These are phyloP conservation scores for Lotus japonicus DNA, from an alignment of 306 rosid genomes.

Conservation along the genomic window DNA sequence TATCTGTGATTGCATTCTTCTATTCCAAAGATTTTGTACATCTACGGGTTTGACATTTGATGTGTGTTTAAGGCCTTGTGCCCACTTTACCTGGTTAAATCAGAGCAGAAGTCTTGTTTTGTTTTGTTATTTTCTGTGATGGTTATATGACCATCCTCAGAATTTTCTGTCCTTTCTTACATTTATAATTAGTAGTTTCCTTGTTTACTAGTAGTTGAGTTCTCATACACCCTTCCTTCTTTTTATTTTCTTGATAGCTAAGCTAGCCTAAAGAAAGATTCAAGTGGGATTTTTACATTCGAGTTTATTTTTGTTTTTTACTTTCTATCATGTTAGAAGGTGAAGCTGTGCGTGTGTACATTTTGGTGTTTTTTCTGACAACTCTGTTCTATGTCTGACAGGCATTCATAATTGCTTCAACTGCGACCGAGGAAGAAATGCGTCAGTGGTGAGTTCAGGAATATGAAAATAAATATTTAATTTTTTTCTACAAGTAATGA, in stretches of 20 bases:
- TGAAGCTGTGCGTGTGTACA: not conserved
- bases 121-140: not conserved
- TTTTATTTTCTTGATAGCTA: slow-evolving; percentile 1
- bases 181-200: not conserved
- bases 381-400: slow-evolving; percentile 27
- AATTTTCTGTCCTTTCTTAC: not conserved
- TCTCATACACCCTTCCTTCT: not conserved
- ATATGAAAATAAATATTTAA: not conserved
- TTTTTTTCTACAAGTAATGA: not conserved
- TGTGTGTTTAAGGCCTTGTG: slow-evolving; percentile 9
- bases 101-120: not conserved
- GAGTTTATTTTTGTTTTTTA: slow-evolving; percentile 3
- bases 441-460: slow-evolving; percentile 62
- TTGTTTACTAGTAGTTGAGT: not conserved
- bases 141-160: not conserved
- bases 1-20: not conserved
- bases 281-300: not conserved
- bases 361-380: not conserved
- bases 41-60: not conserved
- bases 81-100: not conserved
- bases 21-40: not conserved
- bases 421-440: slow-evolving; percentile 97
- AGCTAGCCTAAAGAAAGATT: not conserved
- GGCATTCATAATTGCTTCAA: slow-evolving; percentile 98
- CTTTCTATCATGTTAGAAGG: not conserved